A percentile compares a stretch with the other conserved stretches of the same genome.
These are phyloP conservation scores for Cynanchum wilfordii DNA, from an alignment of 257 asterid species.

Conservation along the genomic window DNA sequence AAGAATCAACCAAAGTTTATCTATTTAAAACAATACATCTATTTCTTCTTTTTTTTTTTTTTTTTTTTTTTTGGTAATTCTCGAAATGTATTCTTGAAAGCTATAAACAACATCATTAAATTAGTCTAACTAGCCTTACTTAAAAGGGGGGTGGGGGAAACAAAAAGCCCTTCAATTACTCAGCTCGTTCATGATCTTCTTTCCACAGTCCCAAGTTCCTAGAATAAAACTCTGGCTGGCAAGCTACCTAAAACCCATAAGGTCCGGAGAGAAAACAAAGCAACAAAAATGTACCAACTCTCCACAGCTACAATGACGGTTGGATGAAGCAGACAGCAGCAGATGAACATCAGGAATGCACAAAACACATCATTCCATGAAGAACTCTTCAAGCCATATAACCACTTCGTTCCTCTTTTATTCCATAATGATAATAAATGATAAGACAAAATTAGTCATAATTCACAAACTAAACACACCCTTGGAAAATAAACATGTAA, in stretches of 20 bases:
- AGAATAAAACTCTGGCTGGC: no score
- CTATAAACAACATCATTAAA: not conserved
- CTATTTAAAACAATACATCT: no score
- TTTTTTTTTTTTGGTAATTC: no score
- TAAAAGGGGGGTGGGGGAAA: no score
- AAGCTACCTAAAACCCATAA: no score
- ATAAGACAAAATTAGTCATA: not conserved
- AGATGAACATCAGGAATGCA: not conserved
- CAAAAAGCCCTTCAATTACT: no score
- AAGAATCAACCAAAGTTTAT: no score
- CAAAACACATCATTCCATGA: constrained; percentile 34
- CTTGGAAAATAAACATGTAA: not conserved
- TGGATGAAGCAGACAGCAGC: not conserved
- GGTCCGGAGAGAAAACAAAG: no score
- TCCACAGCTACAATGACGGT: not conserved
- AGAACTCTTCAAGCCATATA: constrained; percentile 80
- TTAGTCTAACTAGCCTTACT: no score
- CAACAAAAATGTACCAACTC: not conserved
- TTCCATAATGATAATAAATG: not conserved
- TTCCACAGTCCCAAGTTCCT: no score
- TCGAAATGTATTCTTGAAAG: not conserved
- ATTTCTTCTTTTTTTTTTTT: no score
- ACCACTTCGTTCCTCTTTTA: constrained; percentile 79
- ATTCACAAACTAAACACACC: not conserved
- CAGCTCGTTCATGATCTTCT: no score